phyloP scores from a whole-genome alignment of 1,284 basidiomycete species.

The Cerrena zonata region DNA sequence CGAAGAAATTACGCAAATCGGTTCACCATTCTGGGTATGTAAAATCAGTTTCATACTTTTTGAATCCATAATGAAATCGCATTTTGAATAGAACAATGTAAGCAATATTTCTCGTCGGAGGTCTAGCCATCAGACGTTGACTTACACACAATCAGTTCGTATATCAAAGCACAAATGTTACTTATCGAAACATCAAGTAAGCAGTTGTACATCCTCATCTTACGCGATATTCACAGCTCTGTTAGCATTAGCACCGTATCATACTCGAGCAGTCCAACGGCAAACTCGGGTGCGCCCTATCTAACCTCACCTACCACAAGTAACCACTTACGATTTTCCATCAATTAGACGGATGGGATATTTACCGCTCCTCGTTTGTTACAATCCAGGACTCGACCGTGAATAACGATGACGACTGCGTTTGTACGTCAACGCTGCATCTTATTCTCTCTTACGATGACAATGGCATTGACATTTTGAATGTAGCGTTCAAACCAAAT shows the following conservation, averaged over 20 bases:
- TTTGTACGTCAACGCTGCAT: constrained; percentile 27
- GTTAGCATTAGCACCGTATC: constrained; percentile 24
- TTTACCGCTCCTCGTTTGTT: constrained; percentile 52
- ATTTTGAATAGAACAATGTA: constrained; percentile 31
- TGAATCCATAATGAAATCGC: background rate
- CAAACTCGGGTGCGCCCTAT: constrained; percentile 28
- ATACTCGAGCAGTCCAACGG: constrained; percentile 23
- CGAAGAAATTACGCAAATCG: constrained; percentile 47
- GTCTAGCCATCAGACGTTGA: background rate
- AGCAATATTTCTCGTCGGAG: constrained; percentile 4
- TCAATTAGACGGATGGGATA: constrained; percentile 58
- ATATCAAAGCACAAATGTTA: constrained; percentile 29
- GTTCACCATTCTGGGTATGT: constrained; percentile 42
- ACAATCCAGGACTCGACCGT: constrained; percentile 48
- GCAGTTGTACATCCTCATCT: constrained; percentile 6
- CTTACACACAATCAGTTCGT: constrained; percentile 22
- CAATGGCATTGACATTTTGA: background rate
- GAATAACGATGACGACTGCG: constrained; percentile 59
- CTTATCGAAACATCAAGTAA: constrained; percentile 27
- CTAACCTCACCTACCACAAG: constrained; percentile 35
- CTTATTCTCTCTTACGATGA: background rate
- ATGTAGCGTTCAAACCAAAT: constrained; percentile 57
- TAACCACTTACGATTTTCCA: constrained; percentile 20
- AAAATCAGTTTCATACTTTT: background rate
- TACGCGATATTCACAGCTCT: background rate